Evolutionary conservation across 2,329 filamentous ascomycete genomes (phyloP).

Genomic region (Neophaeococcomyces mojaviensis): DNA sequence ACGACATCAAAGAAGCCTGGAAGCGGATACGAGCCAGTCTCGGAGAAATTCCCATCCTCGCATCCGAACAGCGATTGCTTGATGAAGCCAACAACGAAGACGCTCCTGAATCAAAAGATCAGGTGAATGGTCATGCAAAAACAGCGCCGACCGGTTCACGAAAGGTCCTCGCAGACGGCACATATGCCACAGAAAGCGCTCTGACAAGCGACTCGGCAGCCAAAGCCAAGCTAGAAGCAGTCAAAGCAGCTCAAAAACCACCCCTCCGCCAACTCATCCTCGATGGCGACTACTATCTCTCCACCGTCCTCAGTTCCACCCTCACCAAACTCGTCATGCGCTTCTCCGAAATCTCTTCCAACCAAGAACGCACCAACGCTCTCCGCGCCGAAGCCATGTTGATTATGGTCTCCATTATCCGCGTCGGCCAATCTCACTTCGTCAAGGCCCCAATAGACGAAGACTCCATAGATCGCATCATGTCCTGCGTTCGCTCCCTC

Average conservation of each 20-base stretch:
- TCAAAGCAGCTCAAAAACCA: slow-evolving; percentile 94
- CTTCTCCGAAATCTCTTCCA: slow-evolving; percentile 84
- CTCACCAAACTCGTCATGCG: slow-evolving; percentile 97
- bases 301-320: slow-evolving; percentile 89
- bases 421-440: slow-evolving; percentile 96
- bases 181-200: slow-evolving; percentile 93
- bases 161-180: slow-evolving; percentile 90
- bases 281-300: slow-evolving; percentile 94
- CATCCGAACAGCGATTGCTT: slow-evolving; percentile 84
- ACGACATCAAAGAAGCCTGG: slow-evolving; percentile 93
- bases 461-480: slow-evolving; percentile 95
- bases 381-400: slow-evolving; percentile 95
- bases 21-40: slow-evolving; percentile 88
- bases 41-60: slow-evolving; percentile 92
- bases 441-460: slow-evolving; percentile 96
- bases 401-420: slow-evolving; percentile 98
- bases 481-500: slow-evolving; percentile 90
- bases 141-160: slow-evolving; percentile 60
- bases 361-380: slow-evolving; percentile 81
- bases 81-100: slow-evolving; percentile 69
- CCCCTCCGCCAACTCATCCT: slow-evolving; percentile 90
- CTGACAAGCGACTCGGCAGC: slow-evolving; percentile 86
- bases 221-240: slow-evolving; percentile 85
- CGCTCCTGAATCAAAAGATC: slow-evolving; percentile 48
- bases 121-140: slow-evolving; percentile 70